Evolutionary conservation across 495 filamentous ascomycete species (phyloP).

Genomic region (Sabuloglossum arenarium): DNA sequence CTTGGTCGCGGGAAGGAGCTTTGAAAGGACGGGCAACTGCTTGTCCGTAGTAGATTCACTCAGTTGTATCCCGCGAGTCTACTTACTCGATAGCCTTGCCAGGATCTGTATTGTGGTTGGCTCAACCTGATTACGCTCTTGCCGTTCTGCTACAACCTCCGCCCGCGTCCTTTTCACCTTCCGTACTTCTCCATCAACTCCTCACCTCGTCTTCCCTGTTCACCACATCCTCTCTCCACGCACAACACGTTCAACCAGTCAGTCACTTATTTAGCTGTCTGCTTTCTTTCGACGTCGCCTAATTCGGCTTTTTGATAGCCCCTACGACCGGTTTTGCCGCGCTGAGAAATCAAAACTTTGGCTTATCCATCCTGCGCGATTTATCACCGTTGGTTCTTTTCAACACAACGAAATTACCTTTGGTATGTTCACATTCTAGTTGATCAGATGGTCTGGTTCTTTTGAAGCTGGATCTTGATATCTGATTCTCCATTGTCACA

Average conservation of each 20-base stretch:
- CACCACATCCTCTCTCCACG: not conserved
- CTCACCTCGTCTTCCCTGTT: not conserved
- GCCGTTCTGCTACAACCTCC: not conserved
- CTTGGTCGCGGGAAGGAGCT: not conserved
- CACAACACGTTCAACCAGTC: not conserved
- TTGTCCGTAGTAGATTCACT: not conserved
- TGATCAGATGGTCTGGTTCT: not conserved
- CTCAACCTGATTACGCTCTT: not conserved
- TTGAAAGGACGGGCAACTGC: not conserved
- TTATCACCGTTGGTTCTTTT: not conserved
- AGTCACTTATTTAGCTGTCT: not conserved
- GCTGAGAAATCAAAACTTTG: not conserved
- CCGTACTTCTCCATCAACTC: not conserved
- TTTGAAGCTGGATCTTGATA: not conserved
- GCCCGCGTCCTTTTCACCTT: not conserved
- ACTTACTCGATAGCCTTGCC: not conserved
- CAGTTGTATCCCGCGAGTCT: not conserved
- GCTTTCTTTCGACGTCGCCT: not conserved
- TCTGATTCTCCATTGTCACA: not conserved
- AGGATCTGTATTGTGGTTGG: not conserved
- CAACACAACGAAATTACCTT: not conserved
- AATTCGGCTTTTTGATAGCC: not conserved
- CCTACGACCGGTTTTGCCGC: not conserved
- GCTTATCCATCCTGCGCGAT: slow-evolving; percentile 1
- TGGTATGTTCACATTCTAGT: not conserved